phyloP scores from a whole-genome alignment of 441 rosid species.

The Corymbia calophylla region DNA sequence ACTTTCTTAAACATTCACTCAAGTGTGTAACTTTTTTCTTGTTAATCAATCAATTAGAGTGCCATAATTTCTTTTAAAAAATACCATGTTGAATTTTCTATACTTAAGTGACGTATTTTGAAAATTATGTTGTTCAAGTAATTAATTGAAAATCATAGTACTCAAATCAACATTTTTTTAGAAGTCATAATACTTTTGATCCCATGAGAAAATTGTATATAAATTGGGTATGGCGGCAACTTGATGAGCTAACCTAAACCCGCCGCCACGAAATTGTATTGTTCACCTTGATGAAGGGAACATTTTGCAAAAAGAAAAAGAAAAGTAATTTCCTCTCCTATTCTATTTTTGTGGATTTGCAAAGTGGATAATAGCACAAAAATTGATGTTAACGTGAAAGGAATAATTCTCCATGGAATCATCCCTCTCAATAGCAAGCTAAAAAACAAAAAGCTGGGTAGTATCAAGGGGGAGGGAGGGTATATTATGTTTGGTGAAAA shows the following conservation, averaged over 20 bases:
- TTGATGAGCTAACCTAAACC: background rate
- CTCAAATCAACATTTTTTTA: rapidly evolving
- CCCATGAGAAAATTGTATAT: rapidly evolving
- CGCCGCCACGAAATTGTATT: background rate
- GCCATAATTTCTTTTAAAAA: rapidly evolving
- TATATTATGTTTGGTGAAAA: background rate
- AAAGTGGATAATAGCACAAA: background rate
- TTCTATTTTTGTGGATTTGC: background rate
- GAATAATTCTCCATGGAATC: background rate
- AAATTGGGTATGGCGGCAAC: too few relatives aligned
- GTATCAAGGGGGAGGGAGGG: background rate
- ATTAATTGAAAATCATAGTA: background rate
- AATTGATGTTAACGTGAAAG: background rate
- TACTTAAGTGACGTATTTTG: background rate
- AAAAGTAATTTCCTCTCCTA: background rate
- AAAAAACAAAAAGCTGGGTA: background rate
- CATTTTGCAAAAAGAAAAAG: background rate
- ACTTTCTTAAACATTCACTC: background rate
- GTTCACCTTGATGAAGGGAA: background rate
- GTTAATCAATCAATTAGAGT: background rate
- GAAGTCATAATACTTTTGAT: background rate
- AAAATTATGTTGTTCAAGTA: rapidly evolving
- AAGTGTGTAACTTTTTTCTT: background rate
- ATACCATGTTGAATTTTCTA: rapidly evolving
- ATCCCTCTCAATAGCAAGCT: background rate